A percentile compares a stretch with the other conserved stretches of the same genome.
Evolutionary conservation across 495 filamentous ascomycete species (phyloP).

Genomic region (Penicillium antarcticum): DNA sequence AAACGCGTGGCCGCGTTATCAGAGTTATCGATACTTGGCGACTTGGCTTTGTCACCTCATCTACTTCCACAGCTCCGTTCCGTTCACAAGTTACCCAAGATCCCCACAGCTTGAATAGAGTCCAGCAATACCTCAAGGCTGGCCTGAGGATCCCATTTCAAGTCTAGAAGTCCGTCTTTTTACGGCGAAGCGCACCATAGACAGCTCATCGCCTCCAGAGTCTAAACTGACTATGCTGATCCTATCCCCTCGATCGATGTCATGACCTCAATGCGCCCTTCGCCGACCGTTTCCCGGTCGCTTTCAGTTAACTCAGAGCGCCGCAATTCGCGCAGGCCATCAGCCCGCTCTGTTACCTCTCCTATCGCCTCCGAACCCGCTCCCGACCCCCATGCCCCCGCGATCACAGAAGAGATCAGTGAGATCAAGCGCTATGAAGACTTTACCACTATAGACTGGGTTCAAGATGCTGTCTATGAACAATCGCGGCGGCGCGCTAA

Average conservation of each 20-base stretch:
- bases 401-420: conserved; percentile 90
- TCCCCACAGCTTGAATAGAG: neutral
- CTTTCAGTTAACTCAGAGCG: conserved; percentile 53
- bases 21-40: conserved; percentile 34
- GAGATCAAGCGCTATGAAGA: conserved; percentile 98
- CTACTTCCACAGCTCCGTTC: conserved; percentile 8
- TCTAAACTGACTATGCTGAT: conserved; percentile 32
- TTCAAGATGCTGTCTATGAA: conserved; percentile 93
- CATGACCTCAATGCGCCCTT: conserved; percentile 61
- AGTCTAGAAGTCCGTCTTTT: neutral
- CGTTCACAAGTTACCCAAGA: neutral
- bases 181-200: conserved; percentile 6
- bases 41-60: conserved; percentile 16
- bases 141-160: neutral
- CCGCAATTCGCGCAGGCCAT: conserved; percentile 65
- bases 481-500: conserved; percentile 75
- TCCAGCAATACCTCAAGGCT: neutral
- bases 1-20: conserved; percentile 32
- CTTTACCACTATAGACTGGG: conserved; percentile 99
- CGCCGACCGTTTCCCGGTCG: conserved; percentile 54
- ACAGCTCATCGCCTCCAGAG: conserved; percentile 14
- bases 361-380: conserved; percentile 50
- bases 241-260: conserved; percentile 38
- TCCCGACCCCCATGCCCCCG: conserved; percentile 45
- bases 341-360: conserved; percentile 64